Evolutionary conservation across 1,284 basidiomycete genomes (phyloP), one percentile per base, ranked within the genome.

Genomic region (Microbotryum saponariae): DNA sequence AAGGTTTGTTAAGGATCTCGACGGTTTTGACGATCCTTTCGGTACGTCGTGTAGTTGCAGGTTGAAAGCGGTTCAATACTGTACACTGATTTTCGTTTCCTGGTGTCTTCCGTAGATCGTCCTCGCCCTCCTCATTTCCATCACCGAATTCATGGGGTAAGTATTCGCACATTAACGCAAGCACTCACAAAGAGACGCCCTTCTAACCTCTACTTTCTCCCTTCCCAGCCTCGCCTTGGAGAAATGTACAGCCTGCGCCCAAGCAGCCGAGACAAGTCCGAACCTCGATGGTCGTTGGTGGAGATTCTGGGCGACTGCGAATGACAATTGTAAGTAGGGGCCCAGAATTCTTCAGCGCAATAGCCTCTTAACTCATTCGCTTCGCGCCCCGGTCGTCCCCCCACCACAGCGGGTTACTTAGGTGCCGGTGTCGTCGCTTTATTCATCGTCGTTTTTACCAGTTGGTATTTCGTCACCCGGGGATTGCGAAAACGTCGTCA

Each of bases 201-300:
- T 16, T 5, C 14, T 46, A 1, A 27, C 18, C 8, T 18, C 3
- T 47, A 14, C 48, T 10, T 31, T 31, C 31, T 45, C 2, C 4
- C n/a, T 31, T n/a, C 46, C 0, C 56, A 66, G 62, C 1, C 60
- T 71, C 31, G 70, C 70, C 2, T 68, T 73, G 16, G 72, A 74
- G 37, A 68, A 75, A 37, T 77, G 76, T 60, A 51, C 63, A 2
- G 62, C 68, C 0, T 77, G 76, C 60, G 63, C 74, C 3, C 61
- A 70, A 9, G 74, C 74, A 1, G 74, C 73, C 0, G 69, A 74
- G 9, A 71, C 71, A 61, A 66, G 69, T 29, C 64, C 68, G 1
- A 74, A 74, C 0, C 66, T 76, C 5, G 74, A 72, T 55, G 76
- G 76, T 12, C 57, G 71, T 33, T 77, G 76, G 76, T 77, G 76